Evolutionary conservation across 306 rosid genomes (phyloP), one percentile per base, ranked within the genome.

Genomic region (Cajanus cajan): DNA sequence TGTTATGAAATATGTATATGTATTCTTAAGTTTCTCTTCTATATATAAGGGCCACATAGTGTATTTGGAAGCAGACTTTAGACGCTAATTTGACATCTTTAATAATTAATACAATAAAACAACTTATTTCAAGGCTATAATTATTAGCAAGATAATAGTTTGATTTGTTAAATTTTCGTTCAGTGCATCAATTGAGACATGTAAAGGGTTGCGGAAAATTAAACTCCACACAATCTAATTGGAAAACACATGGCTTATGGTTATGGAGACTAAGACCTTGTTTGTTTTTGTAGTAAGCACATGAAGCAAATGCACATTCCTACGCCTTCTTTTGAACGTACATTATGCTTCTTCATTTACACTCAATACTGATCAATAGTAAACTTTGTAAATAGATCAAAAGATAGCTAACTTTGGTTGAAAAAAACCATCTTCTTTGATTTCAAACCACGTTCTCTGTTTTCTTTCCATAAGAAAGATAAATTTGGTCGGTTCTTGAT

Each of bases 201-300:
- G 16, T 31, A 47, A 75, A 9, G 36, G 48, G 58, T 79, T 70
- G 68, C n/a, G 76, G 78, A 86, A 82, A 76, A 74, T 83, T 80
- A 68, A 67, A 74, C 19, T 77, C 4, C 70, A 80, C 82, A 79
- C 74, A 80, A 81, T 40, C 73, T 66, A 77, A 80, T 69, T 80
- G 85, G 77, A 67, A 76, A 80, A 72, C 87, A 86, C 87, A 83
- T 86, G 89, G 85, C 57, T 59, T 33, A 62, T 66, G 80, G 68
- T 59, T 33, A 62, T 66, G 80, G 68, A 80, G 62, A 75, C 43
- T 28, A 58, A 69, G 80, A 15, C 77, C 61, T 78, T 65, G n/a
- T 71, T 52, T 85, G 21, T 71, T 52, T 85, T 68, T 31, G 25
- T 65, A 5, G 68, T 28, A 66, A 64, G 86, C 85, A 85, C 85